Evolutionary conservation across 805 yeast genomes (phyloP), one percentile per base, ranked within the genome.

Genomic region (Kodamaea fukazawae): DNA sequence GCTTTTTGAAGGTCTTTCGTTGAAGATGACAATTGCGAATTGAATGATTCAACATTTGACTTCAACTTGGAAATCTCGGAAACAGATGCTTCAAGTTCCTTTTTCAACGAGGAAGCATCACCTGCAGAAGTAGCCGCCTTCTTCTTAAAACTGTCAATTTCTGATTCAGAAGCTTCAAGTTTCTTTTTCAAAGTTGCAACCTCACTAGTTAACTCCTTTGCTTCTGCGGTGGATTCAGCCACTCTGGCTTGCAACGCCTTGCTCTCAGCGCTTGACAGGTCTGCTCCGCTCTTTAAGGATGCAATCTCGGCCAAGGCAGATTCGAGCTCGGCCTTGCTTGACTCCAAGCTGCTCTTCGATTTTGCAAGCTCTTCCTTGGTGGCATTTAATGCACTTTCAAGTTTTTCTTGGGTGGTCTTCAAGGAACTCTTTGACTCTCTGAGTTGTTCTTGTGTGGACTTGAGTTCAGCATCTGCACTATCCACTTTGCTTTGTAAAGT

Each of bases 21-120:
- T 6, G 8, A 8, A 5, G 23, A 20, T 6, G 23, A 6, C 23
- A 20, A 5, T 8, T 20, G 23, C 7, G 7, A 6, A 6, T 20
- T 20, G 23, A 20, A 6, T 6, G 23, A 20, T 6, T 20, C 23
- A 20, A 20, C 27, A 26, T 41, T 26, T 18, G 32, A n/a, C 29
- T 45, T 34, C 25, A 35, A 11, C 8, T 13, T 38, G 1, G 41
- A 27, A 20, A 35, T 12, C n/a, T 46, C 44, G 27, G 36, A 37
- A 12, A 39, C 27, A 16, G 23, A 20, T 6, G 7, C 8, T 20
- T 20, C 23, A 20, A 20, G 23, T 8, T 20, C 23, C 23, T 5
- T 6, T 8, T 20, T 20, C 23, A 20, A 20, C 7, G 7, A 6
- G 8, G 8, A 20, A 20, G 23, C 23, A 20, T 20, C 23, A 6